Evolutionary conservation across 1,139 yeast species (phyloP), one percentile per base, ranked within the genome.

Genomic region (Wickerhamomyces sp.): DNA sequence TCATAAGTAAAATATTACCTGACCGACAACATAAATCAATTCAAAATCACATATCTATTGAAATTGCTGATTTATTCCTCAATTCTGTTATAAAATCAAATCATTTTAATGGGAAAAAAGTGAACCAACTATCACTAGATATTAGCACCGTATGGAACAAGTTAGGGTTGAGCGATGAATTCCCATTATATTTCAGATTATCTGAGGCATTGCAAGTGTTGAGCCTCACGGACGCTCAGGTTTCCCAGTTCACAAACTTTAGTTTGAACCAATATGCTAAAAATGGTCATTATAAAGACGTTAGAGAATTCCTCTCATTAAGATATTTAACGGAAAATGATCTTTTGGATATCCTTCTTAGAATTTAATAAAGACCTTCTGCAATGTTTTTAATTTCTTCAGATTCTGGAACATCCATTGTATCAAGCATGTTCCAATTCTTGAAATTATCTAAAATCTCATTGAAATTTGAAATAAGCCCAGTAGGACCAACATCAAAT

Each of bases 401-500:
- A 1, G 21, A 13, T 16, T 22, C 22, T 28, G 33, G 16, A 5
- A 17, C 10, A 9, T 28, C 31, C 5, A 16, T 28, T 12, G 20
- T 28, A 8, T 14, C 24, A 10, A 35, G 19, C 31, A 35, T 14
- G 22, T 45, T 47, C 55, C 56, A 52, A 30, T 45, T 51, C 16
- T 40, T 45, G 26, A 63, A 54, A 14, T 54, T 54, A 31, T 61
- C 67, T 9, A 63, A 43, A 52, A 64, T 64, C 42, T 78, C 85
- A 36, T 81, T 74, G 2, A 81, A 72, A 31, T 82, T 81, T 17
- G 81, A 72, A 25, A 82, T 64, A 62, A 81, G 63, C 0, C 89
- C 88, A 0, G 89, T 78, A 0, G 88, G 85, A 0, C 90, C 90
- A 27, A 78, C 79, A 29, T 81, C 81, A 55, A 78, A 75, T 14